Conservation (phyloP, 495 filamentous ascomycete species). For the Trichoderma virens region DNA sequence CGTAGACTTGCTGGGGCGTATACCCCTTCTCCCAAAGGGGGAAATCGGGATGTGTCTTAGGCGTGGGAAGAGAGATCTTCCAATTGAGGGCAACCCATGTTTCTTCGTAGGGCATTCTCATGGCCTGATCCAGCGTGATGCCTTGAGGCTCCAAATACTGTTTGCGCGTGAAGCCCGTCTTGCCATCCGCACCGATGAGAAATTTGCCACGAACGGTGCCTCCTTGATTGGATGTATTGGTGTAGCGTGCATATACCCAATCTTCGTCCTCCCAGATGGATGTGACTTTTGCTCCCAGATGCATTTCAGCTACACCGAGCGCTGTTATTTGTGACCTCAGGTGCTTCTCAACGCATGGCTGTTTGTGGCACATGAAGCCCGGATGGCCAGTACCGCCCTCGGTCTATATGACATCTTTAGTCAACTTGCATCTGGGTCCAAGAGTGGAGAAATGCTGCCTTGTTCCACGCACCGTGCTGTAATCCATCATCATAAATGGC, state of each 20-base stretch:
- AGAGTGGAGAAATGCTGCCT: neutral
- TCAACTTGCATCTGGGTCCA: neutral
- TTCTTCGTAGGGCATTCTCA: slow-evolving; percentile 36
- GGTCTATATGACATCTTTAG: neutral
- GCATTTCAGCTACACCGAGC: neutral
- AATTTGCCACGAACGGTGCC: neutral
- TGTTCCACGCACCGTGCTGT: neutral
- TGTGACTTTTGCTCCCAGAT: neutral
- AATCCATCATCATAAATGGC: neutral
- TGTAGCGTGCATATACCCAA: neutral
- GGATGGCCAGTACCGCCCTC: neutral
- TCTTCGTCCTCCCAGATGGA: slow-evolving; percentile 17
- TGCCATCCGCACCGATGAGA: slow-evolving; percentile 44
- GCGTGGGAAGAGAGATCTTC: slow-evolving; percentile 36
- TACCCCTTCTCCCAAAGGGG: slow-evolving; percentile 43
- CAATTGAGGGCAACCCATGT: slow-evolving; percentile 48
- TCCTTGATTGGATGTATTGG: neutral
- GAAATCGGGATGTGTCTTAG: slow-evolving; percentile 40
- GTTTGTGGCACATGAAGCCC: neutral
- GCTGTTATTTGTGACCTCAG: neutral
- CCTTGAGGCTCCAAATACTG: slow-evolving; percentile 39
- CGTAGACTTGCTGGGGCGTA: slow-evolving; percentile 40
- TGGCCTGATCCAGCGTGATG: slow-evolving; percentile 29
- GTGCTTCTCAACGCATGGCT: neutral
- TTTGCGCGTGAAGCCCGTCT: slow-evolving; percentile 42